Evolutionary conservation across 768 basidiomycete genomes (phyloP).

Genomic region (Lactarius indigo): DNA sequence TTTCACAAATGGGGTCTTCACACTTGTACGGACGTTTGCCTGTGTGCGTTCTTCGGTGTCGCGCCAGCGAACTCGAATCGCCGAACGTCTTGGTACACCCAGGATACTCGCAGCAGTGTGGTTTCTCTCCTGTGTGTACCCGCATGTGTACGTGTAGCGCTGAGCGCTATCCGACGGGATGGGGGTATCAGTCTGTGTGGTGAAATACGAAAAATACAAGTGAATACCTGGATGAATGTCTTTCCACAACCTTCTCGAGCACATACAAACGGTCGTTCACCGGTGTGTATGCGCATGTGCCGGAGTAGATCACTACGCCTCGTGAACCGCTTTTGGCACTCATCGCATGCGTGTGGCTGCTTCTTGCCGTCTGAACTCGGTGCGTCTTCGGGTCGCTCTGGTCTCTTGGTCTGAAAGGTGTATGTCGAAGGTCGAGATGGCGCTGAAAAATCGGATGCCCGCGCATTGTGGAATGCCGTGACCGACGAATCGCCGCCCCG

Average conservation of each 20-base stretch:
- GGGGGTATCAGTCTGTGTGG: constrained; percentile 18
- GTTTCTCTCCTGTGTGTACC: constrained; percentile 91
- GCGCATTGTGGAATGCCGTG: constrained; percentile 8
- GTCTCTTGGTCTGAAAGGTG: not conserved
- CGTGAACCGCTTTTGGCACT: constrained; percentile 78
- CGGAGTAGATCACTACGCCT: constrained; percentile 80
- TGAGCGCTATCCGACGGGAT: constrained; percentile 55
- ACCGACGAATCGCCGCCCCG: constrained; percentile 6
- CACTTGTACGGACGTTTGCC: constrained; percentile 86
- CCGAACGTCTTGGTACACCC: constrained; percentile 86
- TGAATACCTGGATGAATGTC: constrained; percentile 82
- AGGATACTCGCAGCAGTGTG: constrained; percentile 86
- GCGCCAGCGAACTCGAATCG: constrained; percentile 87
- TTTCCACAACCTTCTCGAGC: constrained; percentile 73
- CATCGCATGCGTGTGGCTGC: constrained; percentile 60
- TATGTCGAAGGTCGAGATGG: constrained; percentile 19
- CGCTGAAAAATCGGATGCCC: not conserved
- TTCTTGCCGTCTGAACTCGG: constrained; percentile 30
- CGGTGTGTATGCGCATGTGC: constrained; percentile 88
- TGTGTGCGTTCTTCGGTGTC: constrained; percentile 86
- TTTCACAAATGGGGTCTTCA: constrained; percentile 76
- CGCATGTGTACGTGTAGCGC: constrained; percentile 86
- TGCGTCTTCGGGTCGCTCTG: constrained; percentile 28
- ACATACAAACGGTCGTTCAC: constrained; percentile 82
- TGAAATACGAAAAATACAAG: constrained; percentile 7